A percentile compares a stretch with the other conserved stretches of the same genome.
phyloP scores from a whole-genome alignment of 2,329 filamentous ascomycete genomes.

The Aspergillus sp. region DNA sequence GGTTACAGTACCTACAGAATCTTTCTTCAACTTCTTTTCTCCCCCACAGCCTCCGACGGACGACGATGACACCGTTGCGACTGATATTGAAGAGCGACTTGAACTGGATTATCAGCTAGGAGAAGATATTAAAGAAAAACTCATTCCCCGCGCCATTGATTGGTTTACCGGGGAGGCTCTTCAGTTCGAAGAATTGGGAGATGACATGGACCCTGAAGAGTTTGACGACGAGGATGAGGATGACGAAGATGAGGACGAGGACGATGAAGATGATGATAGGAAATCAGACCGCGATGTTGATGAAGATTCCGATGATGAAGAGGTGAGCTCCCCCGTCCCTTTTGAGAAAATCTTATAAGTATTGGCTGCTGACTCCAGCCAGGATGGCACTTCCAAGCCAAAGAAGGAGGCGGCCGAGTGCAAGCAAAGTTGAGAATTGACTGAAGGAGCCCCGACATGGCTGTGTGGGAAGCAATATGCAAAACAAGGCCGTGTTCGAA shows the following conservation, averaged over 20 bases:
- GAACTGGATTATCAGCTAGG: conserved; percentile 98
- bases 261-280: conserved; percentile 77
- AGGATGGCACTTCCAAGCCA: conserved; percentile 83
- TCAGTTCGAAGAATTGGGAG: conserved; percentile 87
- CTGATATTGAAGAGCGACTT: conserved; percentile 92
- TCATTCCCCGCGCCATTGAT: conserved; percentile 95
- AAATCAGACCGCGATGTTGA: conserved; percentile 54
- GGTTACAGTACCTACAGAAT: conserved; percentile 97
- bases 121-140: conserved; percentile 99
- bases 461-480: background rate
- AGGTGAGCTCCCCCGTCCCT: conserved; percentile 27
- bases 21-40: conserved; percentile 99
- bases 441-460: background rate
- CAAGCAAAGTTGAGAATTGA: conserved; percentile 85
- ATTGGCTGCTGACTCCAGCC: conserved; percentile 15
- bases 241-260: conserved; percentile 76
- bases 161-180: conserved; percentile 99
- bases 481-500: background rate
- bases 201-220: conserved; percentile 73
- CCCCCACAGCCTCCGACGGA: conserved; percentile 78
- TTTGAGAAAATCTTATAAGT: background rate
- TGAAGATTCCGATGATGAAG: conserved; percentile 52
- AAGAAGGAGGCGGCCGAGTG: conserved; percentile 93
- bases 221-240: conserved; percentile 90
- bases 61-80: conserved; percentile 60